Evolutionary conservation across 2,329 filamentous ascomycete species (phyloP).

Genomic region (Penicillium rolfsii): DNA sequence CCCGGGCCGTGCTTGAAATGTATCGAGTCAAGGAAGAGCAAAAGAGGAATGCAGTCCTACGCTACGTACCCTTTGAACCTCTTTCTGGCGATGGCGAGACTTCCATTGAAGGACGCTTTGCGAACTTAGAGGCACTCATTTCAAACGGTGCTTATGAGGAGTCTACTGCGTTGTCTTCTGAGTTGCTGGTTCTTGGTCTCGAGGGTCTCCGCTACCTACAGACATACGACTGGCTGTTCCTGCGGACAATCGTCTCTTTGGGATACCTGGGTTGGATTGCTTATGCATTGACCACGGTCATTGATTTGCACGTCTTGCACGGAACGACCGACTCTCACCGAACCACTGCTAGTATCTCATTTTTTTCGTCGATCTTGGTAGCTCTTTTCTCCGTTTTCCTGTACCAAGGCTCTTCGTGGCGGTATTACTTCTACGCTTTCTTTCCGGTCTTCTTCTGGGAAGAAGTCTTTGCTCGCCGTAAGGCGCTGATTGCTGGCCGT

Average conservation of each 20-base stretch:
- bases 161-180: conserved; percentile 77
- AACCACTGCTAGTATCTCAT: conserved; percentile 59
- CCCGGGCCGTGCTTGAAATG: conserved; percentile 88
- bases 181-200: conserved; percentile 75
- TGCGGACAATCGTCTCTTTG: conserved; percentile 82
- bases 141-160: conserved; percentile 67
- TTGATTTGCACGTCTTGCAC: conserved; percentile 84
- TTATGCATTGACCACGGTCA: conserved; percentile 84
- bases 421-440: conserved; percentile 89
- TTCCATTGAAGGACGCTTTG: conserved; percentile 68
- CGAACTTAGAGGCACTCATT: conserved; percentile 70
- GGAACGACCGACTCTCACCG: conserved; percentile 67
- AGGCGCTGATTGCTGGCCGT: conserved; percentile 68
- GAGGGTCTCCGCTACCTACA: conserved; percentile 90
- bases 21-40: conserved; percentile 89
- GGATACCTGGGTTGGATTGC: conserved; percentile 96
- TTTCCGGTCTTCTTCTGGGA: conserved; percentile 98
- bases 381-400: conserved; percentile 77
- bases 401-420: conserved; percentile 74
- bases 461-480: conserved; percentile 79
- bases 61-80: conserved; percentile 74
- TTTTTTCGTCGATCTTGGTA: conserved; percentile 77
- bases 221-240: conserved; percentile 97
- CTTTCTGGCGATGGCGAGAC: conserved; percentile 64
- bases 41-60: conserved; percentile 75